A percentile compares a stretch with the other conserved stretches of the same genome.
Conservation (phyloP, 345 rosid genomes). For the Aquilaria malaccensis region DNA sequence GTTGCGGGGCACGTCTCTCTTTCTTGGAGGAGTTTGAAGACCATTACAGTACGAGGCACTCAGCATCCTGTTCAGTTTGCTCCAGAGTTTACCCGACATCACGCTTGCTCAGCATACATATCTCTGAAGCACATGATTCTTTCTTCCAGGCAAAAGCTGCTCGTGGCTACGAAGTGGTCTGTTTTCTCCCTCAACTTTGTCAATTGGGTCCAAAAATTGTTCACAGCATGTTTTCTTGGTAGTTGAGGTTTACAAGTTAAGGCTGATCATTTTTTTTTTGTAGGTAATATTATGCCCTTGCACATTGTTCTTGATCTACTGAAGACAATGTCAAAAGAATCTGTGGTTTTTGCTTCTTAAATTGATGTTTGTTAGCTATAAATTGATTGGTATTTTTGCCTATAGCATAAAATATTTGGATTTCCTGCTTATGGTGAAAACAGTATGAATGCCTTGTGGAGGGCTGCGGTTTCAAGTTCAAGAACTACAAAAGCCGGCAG, state of each 20-base stretch:
- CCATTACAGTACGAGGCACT: constrained; percentile 76
- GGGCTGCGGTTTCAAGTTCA: constrained; percentile 78
- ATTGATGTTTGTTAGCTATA: not conserved
- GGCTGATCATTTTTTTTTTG: too few species aligned
- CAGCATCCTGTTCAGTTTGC: constrained; percentile 93
- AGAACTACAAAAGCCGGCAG: constrained; percentile 67
- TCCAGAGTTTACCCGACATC: constrained; percentile 84
- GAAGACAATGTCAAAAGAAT: too few species aligned
- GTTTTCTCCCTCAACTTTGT: constrained; percentile 4
- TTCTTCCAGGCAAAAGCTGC: constrained; percentile 96
- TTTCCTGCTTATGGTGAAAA: constrained; percentile 6
- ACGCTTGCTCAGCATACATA: constrained; percentile 69
- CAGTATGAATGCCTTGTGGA: constrained; percentile 96
- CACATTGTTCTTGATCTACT: too few species aligned
- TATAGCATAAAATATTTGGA: too few species aligned
- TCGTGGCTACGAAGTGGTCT: constrained; percentile 81
- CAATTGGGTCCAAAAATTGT: constrained; percentile 1
- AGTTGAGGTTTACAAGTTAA: too few species aligned
- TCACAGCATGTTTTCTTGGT: not conserved
- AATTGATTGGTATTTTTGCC: not conserved
- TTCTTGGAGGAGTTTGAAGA: constrained; percentile 80
- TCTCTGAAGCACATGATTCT: constrained; percentile 91
- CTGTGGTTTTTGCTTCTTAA: not conserved
- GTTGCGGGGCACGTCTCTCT: constrained; percentile 55
- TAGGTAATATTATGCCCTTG: too few species aligned